Percentiles rank a stretch among this genome's conserved stretches.
Evolutionary conservation across 495 filamentous ascomycete genomes (phyloP).

Genomic region (Penicillium odoratum): DNA sequence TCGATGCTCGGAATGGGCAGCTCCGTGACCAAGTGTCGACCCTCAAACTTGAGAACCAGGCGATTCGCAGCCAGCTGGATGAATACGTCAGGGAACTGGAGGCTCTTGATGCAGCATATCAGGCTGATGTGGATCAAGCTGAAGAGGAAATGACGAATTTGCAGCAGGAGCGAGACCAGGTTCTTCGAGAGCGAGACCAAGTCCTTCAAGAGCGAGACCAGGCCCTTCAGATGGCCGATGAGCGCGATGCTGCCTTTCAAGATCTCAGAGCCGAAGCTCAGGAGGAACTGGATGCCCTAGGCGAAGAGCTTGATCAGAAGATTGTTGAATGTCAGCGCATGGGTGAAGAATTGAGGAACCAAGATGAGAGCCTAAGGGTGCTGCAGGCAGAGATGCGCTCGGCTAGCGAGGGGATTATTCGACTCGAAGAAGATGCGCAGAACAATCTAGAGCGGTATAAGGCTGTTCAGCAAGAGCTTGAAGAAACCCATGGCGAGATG

Average conservation of each 20-base stretch:
- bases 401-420: conserved; percentile 78
- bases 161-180: conserved; percentile 84
- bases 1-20: conserved; percentile 78
- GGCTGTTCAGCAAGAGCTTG: conserved; percentile 71
- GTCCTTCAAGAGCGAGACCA: conserved; percentile 87
- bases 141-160: conserved; percentile 79
- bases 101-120: conserved; percentile 61
- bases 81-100: conserved; percentile 66
- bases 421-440: conserved; percentile 84
- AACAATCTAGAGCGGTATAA: conserved; percentile 64
- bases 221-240: conserved; percentile 71
- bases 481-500: conserved; percentile 73
- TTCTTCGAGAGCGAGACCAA: conserved; percentile 84
- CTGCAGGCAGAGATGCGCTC: conserved; percentile 89
- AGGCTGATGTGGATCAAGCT: conserved; percentile 73
- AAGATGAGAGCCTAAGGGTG: conserved; percentile 75
- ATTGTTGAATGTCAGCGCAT: conserved; percentile 70
- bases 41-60: conserved; percentile 80
- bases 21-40: conserved; percentile 83
- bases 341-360: conserved; percentile 54
- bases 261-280: conserved; percentile 77
- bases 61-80: conserved; percentile 73
- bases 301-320: conserved; percentile 72
- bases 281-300: conserved; percentile 80
- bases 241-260: conserved; percentile 78